Evolutionary conservation across 768 basidiomycete species (phyloP).

Genomic region (Calocybe indica): DNA sequence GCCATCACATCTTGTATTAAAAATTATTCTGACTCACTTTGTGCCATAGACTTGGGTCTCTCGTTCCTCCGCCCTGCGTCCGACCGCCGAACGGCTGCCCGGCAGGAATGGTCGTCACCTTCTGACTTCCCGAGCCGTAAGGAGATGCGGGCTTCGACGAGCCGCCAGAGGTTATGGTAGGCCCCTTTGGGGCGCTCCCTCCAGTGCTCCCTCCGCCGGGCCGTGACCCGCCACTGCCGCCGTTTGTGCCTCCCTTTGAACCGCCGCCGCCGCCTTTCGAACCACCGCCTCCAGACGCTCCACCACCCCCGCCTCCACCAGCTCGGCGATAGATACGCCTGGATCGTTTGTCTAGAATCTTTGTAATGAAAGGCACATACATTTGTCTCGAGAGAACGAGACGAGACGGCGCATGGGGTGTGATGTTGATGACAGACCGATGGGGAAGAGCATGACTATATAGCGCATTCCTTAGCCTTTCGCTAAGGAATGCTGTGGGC

Average conservation of each 20-base stretch:
- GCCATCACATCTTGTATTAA: background rate
- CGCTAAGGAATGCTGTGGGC: no score
- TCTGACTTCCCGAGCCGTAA: slow-evolving; percentile 20
- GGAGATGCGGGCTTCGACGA: slow-evolving; percentile 15
- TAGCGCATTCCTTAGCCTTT: no score
- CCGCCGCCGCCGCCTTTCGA: slow-evolving; percentile 11
- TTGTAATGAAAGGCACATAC: no score
- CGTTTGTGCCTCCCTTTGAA: slow-evolving; percentile 12
- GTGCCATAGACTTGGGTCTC: slow-evolving; percentile 33
- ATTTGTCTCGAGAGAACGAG: no score
- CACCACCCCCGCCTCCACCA: slow-evolving; percentile 20
- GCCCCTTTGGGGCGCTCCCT: no score
- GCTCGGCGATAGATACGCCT: slow-evolving; percentile 9
- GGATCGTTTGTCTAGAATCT: no score
- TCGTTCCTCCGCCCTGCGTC: slow-evolving; percentile 35
- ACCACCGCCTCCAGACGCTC: background rate
- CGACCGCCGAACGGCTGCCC: slow-evolving; percentile 33
- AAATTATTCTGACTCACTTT: slow-evolving; percentile 18
- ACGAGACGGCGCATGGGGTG: no score
- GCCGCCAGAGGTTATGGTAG: background rate
- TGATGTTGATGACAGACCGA: no score
- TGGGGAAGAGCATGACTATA: no score
- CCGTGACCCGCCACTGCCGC: slow-evolving; percentile 6
- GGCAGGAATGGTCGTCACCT: slow-evolving; percentile 20
- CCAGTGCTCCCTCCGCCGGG: no score